Evolutionary conservation across 352 stramenopile species (phyloP).

Genomic region (Globisporangium emineosum): DNA sequence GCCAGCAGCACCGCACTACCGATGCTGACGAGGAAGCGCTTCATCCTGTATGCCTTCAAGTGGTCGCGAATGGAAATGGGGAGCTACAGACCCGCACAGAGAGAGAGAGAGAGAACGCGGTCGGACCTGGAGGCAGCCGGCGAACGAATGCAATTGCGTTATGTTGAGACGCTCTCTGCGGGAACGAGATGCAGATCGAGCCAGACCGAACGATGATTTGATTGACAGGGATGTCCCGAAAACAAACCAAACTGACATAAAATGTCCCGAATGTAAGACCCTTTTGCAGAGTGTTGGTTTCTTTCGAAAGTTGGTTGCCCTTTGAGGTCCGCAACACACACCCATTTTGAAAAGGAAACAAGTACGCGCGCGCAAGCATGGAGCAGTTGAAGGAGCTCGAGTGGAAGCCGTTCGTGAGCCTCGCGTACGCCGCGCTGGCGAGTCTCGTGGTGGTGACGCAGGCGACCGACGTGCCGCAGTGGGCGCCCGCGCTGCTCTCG

Average conservation of each 20-base stretch:
- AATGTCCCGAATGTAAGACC: not conserved
- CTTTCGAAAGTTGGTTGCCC: not conserved
- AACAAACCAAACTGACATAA: not conserved
- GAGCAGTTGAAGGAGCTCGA: not conserved
- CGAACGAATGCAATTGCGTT: not conserved
- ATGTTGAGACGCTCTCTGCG: not conserved
- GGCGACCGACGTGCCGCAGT: not conserved
- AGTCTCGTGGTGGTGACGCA: slow-evolving; percentile 4
- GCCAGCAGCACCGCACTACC: not conserved
- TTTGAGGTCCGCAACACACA: not conserved
- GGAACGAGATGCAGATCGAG: not conserved
- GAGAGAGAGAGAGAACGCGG: not conserved
- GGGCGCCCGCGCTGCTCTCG: slow-evolving; percentile 5
- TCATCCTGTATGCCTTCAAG: not conserved
- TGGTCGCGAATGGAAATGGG: not conserved
- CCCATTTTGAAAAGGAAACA: not conserved
- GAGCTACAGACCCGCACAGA: not conserved
- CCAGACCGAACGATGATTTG: not conserved
- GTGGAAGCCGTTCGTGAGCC: slow-evolving; percentile 5
- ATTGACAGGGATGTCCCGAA: not conserved
- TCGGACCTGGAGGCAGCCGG: not conserved
- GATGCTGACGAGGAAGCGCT: not conserved
- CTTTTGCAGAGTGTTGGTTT: not conserved
- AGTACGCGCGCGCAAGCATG: not conserved
- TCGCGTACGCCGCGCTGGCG: slow-evolving; percentile 2